Conservation (phyloP, 495 filamentous ascomycete species). For the Mytilinidion resinicola region DNA sequence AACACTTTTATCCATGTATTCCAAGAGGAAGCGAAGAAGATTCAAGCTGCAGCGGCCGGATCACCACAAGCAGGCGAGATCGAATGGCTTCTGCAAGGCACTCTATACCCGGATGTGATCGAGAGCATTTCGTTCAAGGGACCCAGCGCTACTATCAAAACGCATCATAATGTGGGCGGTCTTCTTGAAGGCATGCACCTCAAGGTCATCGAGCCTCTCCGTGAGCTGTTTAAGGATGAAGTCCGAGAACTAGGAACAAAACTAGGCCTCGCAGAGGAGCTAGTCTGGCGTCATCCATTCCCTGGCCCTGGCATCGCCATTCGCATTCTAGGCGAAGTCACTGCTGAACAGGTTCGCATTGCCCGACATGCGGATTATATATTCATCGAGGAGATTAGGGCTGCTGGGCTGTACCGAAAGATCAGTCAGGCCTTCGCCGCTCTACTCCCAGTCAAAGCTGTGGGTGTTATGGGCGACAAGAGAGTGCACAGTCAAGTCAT, state of each 20-base stretch:
- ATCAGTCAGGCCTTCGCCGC: slow-evolving; percentile 82
- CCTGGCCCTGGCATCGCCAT: slow-evolving; percentile 83
- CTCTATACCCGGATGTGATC: slow-evolving; percentile 75
- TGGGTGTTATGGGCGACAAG: slow-evolving; percentile 77
- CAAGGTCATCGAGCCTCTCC: slow-evolving; percentile 73
- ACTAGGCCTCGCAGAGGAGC: slow-evolving; percentile 67
- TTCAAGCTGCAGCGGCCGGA: slow-evolving; percentile 60
- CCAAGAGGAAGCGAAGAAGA: slow-evolving; percentile 69
- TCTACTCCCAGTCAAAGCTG: slow-evolving; percentile 61
- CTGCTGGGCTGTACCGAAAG: slow-evolving; percentile 75
- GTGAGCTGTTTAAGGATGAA: slow-evolving; percentile 80
- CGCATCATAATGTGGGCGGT: slow-evolving; percentile 81
- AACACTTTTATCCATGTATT: slow-evolving; percentile 83
- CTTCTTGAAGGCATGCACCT: slow-evolving; percentile 52
- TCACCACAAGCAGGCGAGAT: slow-evolving; percentile 60
- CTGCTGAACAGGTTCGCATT: slow-evolving; percentile 68
- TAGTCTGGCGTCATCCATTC: slow-evolving; percentile 82
- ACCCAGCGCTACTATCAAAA: slow-evolving; percentile 76
- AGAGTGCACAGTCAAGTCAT: slow-evolving; percentile 54
- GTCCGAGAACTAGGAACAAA: slow-evolving; percentile 70
- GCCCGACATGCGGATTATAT: slow-evolving; percentile 78
- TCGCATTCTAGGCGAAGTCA: slow-evolving; percentile 84
- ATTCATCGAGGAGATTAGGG: slow-evolving; percentile 81
- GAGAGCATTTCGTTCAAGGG: slow-evolving; percentile 79
- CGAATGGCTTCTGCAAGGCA: slow-evolving; percentile 81